Evolutionary conservation across 257 asterid species (phyloP).

Genomic region (Fraxinus americana): DNA sequence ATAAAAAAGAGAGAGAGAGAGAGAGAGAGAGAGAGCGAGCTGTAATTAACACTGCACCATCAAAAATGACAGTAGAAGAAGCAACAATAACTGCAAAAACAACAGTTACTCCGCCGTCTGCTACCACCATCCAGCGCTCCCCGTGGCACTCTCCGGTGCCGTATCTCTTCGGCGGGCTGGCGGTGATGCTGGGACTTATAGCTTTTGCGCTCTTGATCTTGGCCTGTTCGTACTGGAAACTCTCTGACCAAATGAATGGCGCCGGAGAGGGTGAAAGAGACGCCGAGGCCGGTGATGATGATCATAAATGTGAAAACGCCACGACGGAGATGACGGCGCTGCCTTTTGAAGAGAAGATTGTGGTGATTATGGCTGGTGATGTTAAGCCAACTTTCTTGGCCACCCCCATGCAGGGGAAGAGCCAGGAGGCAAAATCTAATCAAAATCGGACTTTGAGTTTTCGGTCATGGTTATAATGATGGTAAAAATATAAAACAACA

Average conservation of each 20-base stretch:
- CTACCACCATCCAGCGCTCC: slow-evolving; percentile 42
- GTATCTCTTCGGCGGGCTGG: slow-evolving; percentile 68
- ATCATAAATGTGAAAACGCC: slow-evolving; percentile 39
- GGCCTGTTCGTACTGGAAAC: slow-evolving; percentile 69
- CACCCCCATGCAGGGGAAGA: slow-evolving; percentile 28
- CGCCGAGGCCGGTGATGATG: slow-evolving; percentile 30
- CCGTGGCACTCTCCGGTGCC: slow-evolving; percentile 76
- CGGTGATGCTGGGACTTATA: slow-evolving; percentile 57
- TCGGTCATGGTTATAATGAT: too few species aligned
- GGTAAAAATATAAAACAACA: too few species aligned
- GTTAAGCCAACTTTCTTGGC: slow-evolving; percentile 61
- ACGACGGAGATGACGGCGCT: slow-evolving; percentile 32
- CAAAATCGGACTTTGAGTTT: too few species aligned
- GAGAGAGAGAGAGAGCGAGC: slow-evolving; percentile 9
- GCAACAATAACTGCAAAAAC: slow-evolving; percentile 45
- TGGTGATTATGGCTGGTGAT: slow-evolving; percentile 74
- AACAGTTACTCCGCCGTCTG: slow-evolving; percentile 52
- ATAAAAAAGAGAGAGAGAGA: slow-evolving; percentile 24
- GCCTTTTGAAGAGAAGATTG: slow-evolving; percentile 54
- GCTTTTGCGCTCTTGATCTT: slow-evolving; percentile 71
- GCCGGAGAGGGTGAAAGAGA: slow-evolving; percentile 31
- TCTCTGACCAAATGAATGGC: slow-evolving; percentile 28
- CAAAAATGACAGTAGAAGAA: slow-evolving; percentile 33
- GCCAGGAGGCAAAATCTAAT: too few species aligned
- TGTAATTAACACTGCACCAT: slow-evolving; percentile 30